Evolutionary conservation across 257 asterid genomes (phyloP), one percentile per base, ranked within the genome.

Genomic region (Solanum etuberosum): DNA sequence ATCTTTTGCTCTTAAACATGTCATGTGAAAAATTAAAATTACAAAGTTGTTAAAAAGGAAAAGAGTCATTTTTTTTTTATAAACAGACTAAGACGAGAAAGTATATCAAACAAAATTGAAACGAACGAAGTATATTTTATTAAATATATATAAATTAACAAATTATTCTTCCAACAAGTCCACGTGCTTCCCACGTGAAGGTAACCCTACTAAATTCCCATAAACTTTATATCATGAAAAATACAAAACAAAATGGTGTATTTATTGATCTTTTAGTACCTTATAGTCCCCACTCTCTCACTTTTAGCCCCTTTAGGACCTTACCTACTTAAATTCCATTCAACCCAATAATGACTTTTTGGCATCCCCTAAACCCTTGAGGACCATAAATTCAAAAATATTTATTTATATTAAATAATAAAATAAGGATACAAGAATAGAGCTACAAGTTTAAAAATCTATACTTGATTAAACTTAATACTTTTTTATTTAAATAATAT

Each of bases 111-210:
- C 0, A 20, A 57, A 57, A 57, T 57, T 57, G 12, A 57, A 57
- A 57, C 2, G 11, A 57, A 57, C 0, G 2, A 57, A 3, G 0
- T 57, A 1, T 57, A 3, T 51, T 51, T 16, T 57, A 8, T 57
- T 57, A 57, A 20, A 20, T 57, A n/a, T 4, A 29, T 16, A 18
- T 18, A 32, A 9, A 70, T 20, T 72, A 20, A n/a, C 8, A 73
- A 73, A 37, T 21, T 20, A 21, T 37, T 80, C 16, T 40, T n/a
- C 86, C 87, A 86, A 72, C 88, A 85, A 20, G 21, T 2, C 20
- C 88, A 40, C 87, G 91, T 90, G 91, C 83, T 76, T 73, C 84
- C 90, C 90, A 90, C 78, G 89, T 90, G 91, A 87, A 87, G 59
- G 29, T 71, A 23, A 48, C 71, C 89, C 83, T 83, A 85, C 88